These are phyloP conservation scores for Pichia nanzhaoensis DNA, from an alignment of 805 yeast genomes.

Conservation along the genomic window DNA sequence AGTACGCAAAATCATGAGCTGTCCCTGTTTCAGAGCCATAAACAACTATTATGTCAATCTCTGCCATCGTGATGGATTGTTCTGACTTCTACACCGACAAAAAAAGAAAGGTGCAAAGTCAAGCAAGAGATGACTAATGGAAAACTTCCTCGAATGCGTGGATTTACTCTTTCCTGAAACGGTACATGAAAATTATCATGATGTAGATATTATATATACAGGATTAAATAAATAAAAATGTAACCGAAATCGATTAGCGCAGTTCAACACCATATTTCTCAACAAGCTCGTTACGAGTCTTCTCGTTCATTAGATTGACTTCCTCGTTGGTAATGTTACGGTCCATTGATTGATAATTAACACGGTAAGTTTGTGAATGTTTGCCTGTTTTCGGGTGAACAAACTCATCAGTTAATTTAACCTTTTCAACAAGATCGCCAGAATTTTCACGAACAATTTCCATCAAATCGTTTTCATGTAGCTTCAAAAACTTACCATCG, in stretches of 20 bases:
- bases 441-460: constrained; percentile 81
- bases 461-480: constrained; percentile 90
- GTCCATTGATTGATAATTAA: constrained; percentile 94
- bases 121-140: neutral
- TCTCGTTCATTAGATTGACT: constrained; percentile 64
- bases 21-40: constrained; percentile 95
- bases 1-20: constrained; percentile 75
- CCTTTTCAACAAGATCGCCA: constrained; percentile 86
- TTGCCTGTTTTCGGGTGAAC: constrained; percentile 75
- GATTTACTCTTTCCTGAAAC: no score
- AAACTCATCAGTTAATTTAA: constrained; percentile 72
- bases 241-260: constrained; percentile 20
- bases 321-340: constrained; percentile 82
- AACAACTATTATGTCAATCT: constrained; percentile 35
- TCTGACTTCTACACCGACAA: neutral
- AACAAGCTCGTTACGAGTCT: constrained; percentile 53
- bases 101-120: no score
- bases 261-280: constrained; percentile 51
- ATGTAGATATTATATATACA: constrained; percentile 5
- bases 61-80: neutral
- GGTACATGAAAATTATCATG: no score
- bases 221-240: neutral
- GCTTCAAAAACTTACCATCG: constrained; percentile 13
- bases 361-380: constrained; percentile 78
- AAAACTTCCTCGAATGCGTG: neutral